A percentile compares a stretch with the other conserved stretches of the same genome.
Evolutionary conservation across 2,329 filamentous ascomycete species (phyloP).

Genomic region (Chaetomium globosum): DNA sequence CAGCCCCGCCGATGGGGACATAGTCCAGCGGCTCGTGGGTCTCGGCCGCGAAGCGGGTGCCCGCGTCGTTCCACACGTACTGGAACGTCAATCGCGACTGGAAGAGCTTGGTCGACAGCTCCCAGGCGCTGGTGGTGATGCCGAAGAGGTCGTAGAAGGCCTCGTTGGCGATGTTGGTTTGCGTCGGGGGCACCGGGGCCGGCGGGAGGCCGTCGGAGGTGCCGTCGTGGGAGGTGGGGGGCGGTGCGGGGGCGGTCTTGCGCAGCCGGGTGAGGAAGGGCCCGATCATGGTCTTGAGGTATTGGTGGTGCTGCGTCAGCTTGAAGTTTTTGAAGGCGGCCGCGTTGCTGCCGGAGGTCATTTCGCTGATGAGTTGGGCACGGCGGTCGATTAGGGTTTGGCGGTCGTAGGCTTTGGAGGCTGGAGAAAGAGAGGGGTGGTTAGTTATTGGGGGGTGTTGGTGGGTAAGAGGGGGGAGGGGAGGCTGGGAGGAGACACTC

Average conservation of each 20-base stretch:
- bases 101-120: conserved; percentile 53
- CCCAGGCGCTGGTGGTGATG: conserved; percentile 49
- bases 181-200: conserved; percentile 33
- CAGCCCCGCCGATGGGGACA: too few relatives aligned
- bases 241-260: neutral
- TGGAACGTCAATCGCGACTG: conserved; percentile 43
- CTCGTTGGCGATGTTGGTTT: conserved; percentile 40
- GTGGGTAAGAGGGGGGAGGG: neutral
- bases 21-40: conserved; percentile 52
- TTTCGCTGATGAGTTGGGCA: conserved; percentile 41
- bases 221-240: neutral
- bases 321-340: conserved; percentile 35
- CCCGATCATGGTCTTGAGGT: conserved; percentile 44
- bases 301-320: conserved; percentile 33
- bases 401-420: conserved; percentile 38
- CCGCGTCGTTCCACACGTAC: conserved; percentile 53
- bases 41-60: conserved; percentile 52
- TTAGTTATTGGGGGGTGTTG: conserved; percentile 1
- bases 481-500: too few relatives aligned
- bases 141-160: conserved; percentile 49
- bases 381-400: conserved; percentile 45
- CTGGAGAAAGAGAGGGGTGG: conserved; percentile 18
- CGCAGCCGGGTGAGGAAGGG: conserved; percentile 47
- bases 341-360: conserved; percentile 41
- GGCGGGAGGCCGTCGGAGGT: neutral